Conservation (phyloP, 2,329 filamentous ascomycete species). For the Phialophora tarda region DNA sequence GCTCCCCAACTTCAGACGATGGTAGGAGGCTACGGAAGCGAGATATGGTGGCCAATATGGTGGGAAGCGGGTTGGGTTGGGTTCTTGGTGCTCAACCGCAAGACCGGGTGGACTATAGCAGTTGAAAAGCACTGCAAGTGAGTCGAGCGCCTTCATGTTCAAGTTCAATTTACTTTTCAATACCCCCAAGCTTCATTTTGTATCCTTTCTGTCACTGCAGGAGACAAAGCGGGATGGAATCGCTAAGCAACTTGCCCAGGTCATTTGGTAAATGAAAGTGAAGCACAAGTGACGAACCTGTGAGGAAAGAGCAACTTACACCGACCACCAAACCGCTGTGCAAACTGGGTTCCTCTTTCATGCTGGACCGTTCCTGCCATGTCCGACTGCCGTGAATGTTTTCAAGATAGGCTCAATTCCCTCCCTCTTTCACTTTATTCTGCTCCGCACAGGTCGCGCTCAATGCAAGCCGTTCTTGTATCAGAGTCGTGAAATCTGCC, state of each 20-base stretch:
- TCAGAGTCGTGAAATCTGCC: neutral
- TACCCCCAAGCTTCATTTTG: neutral
- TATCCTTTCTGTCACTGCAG: neutral
- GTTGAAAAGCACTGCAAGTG: neutral
- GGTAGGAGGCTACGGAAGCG: constrained; percentile 52
- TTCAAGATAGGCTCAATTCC: neutral
- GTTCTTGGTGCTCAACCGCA: constrained; percentile 61
- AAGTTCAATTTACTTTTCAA: neutral
- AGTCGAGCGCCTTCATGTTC: neutral
- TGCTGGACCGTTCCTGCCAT: constrained; percentile 1
- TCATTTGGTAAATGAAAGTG: constrained; percentile 4
- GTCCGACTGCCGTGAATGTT: neutral
- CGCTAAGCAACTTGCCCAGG: neutral
- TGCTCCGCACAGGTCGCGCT: neutral
- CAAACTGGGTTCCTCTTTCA: neutral
- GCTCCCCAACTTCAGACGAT: constrained; percentile 27
- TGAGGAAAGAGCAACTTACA: neutral
- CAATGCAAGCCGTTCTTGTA: neutral
- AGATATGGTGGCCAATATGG: constrained; percentile 67
- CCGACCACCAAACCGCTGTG: neutral
- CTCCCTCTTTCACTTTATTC: neutral
- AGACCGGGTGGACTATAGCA: constrained; percentile 26
- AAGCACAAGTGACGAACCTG: neutral
- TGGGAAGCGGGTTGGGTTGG: constrained; percentile 68
- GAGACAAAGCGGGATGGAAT: neutral